phyloP scores from a whole-genome alignment of 2,329 filamentous ascomycete species.

The Hymenotorrendiella dingleyae region DNA sequence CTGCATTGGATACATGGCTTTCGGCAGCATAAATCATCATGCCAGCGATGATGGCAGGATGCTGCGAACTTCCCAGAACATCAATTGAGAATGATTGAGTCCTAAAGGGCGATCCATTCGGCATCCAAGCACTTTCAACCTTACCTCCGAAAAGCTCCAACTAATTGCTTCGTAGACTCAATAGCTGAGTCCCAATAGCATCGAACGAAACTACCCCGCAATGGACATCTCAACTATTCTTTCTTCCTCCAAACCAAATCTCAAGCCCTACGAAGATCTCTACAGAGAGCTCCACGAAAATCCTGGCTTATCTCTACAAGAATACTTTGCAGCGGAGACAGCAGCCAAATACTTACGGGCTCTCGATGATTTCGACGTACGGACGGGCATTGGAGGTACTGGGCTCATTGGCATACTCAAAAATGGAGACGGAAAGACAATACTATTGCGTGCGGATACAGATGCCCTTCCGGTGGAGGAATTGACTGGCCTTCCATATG shows the following conservation, averaged over 20 bases:
- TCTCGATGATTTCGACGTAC: conserved; percentile 37
- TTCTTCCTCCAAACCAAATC: conserved; percentile 8
- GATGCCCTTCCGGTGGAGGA: conserved; percentile 56
- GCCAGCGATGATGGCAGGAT: no score
- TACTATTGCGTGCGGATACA: conserved; percentile 57
- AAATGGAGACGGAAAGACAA: conserved; percentile 49
- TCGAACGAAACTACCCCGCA: neutral
- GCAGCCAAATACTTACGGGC: conserved; percentile 37
- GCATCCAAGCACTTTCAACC: no score
- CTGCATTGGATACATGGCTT: no score
- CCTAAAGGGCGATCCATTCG: no score
- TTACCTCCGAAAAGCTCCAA: no score
- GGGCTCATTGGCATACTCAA: conserved; percentile 50
- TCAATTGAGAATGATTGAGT: no score
- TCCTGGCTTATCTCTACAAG: conserved; percentile 54
- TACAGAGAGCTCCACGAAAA: conserved; percentile 55
- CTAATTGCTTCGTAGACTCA: no score
- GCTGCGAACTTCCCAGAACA: no score
- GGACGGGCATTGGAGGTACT: conserved; percentile 49
- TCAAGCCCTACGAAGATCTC: conserved; percentile 40
- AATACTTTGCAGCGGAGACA: conserved; percentile 44
- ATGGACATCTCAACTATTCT: conserved; percentile 10
- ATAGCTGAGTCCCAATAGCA: no score
- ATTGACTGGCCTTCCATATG: conserved; percentile 48
- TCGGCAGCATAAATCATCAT: no score